A percentile compares a stretch with the other conserved stretches of the same genome.
These are phyloP conservation scores for Westerdykella aurantiaca DNA, from an alignment of 2,329 filamentous ascomycete species.

Conservation along the genomic window DNA sequence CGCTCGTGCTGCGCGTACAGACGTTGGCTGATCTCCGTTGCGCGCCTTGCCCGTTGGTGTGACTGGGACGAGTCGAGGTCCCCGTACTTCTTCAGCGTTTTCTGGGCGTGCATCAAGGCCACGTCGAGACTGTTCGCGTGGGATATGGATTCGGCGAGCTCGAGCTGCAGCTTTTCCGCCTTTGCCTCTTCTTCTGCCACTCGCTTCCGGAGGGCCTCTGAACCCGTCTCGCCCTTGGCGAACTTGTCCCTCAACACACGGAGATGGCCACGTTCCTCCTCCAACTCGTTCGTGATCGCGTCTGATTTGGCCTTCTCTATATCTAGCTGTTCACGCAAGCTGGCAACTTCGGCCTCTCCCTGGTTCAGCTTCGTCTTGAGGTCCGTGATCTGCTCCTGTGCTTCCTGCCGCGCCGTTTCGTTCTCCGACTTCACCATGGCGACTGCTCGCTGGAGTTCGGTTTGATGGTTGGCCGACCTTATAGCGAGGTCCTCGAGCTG, in stretches of 20 bases:
- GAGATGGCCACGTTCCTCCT: conserved; percentile 64
- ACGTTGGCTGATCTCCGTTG: conserved; percentile 77
- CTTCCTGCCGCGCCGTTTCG: conserved; percentile 35
- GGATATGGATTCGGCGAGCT: conserved; percentile 70
- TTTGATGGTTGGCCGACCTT: conserved; percentile 39
- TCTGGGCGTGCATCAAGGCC: conserved; percentile 63
- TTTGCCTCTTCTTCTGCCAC: conserved; percentile 71
- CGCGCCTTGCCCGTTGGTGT: conserved; percentile 63
- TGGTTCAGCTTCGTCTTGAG: conserved; percentile 35
- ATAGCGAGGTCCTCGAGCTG: conserved; percentile 43
- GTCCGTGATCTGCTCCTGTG: conserved; percentile 37
- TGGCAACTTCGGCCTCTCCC: conserved; percentile 34
- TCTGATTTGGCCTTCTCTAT: conserved; percentile 44
- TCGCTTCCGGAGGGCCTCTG: conserved; percentile 68
- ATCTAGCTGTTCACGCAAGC: conserved; percentile 41
- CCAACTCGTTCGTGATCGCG: conserved; percentile 49
- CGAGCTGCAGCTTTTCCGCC: conserved; percentile 60
- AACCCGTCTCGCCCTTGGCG: conserved; percentile 76
- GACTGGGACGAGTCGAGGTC: conserved; percentile 49
- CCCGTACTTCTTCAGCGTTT: conserved; percentile 55
- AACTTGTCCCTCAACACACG: conserved; percentile 64
- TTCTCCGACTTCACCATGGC: conserved; percentile 45
- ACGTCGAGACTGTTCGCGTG: conserved; percentile 70
- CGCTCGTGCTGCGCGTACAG: conserved; percentile 80
- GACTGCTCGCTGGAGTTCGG: conserved; percentile 43